Conservation (phyloP, 2,329 filamentous ascomycete genomes). For the Pyricularia sp. region DNA sequence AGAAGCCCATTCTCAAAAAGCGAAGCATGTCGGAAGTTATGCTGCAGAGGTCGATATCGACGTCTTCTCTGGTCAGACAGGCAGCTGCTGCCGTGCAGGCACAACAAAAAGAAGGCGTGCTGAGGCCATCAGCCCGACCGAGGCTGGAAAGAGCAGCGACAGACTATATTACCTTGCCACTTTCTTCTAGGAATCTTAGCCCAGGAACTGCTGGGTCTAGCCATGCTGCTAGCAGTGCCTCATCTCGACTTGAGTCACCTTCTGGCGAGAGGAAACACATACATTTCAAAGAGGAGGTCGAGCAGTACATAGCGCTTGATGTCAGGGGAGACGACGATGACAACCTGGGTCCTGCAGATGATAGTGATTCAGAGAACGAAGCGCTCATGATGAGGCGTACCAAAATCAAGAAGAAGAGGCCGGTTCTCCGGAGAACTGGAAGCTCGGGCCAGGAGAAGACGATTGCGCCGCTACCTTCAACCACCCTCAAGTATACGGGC, state of each 20-base stretch:
- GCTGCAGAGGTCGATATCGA: conserved; percentile 79
- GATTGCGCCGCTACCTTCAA: conserved; percentile 80
- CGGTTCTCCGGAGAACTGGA: conserved; percentile 31
- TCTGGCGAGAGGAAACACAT: conserved; percentile 72
- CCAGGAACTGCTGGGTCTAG: conserved; percentile 46
- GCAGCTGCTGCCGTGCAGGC: conserved; percentile 80
- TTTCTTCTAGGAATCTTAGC: conserved; percentile 52
- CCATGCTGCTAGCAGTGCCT: conserved; percentile 55
- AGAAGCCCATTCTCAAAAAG: conserved; percentile 95
- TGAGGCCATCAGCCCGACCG: conserved; percentile 36
- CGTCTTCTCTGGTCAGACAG: conserved; percentile 82
- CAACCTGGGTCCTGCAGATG: conserved; percentile 38
- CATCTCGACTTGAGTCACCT: conserved; percentile 60
- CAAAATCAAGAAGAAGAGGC: conserved; percentile 44
- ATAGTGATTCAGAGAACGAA: conserved; percentile 66
- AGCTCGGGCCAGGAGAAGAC: conserved; percentile 55
- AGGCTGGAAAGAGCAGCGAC: conserved; percentile 54
- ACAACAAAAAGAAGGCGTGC: conserved; percentile 53
- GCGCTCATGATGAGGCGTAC: conserved; percentile 74
- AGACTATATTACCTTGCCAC: conserved; percentile 58
- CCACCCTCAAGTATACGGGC: conserved; percentile 69
- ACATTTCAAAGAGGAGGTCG: conserved; percentile 91
- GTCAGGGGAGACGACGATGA: conserved; percentile 71
- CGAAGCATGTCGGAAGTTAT: conserved; percentile 93
- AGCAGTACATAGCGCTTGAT: conserved; percentile 92